Evolutionary conservation across 1,139 yeast species (phyloP), one percentile per base, ranked within the genome.

Genomic region (Spathaspora jeffriesii): DNA sequence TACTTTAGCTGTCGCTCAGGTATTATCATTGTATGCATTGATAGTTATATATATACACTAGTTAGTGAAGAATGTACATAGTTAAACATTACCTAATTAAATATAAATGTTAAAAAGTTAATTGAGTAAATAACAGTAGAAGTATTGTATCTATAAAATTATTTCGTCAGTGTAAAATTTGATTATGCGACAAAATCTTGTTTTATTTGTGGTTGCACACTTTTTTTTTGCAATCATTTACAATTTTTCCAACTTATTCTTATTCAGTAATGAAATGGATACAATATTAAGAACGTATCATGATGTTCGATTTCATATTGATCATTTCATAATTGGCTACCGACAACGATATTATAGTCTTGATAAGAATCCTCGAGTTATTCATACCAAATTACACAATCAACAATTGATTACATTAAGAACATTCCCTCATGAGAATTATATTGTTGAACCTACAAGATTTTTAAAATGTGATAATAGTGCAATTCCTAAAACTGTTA

Each of bases 281-380:
- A 15, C 38, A 34, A 10, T 34, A 5, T 4, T 34, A 18, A 17
- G 38, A 38, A 38, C 48, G n/a, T 49, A 44, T 43, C 66, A 59
- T 46, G 60, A 62, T 25, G 45, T 62, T 13, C 59, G 64, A 45
- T 67, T 61, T 52, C 60, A 62, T 40, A 51, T 65, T 22, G 64
- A 62, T 45, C 71, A 70, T 48, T 57, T 65, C 14, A 61, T 63
- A 43, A 66, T 76, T 21, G 72, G 70, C 43, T 67, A 69, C 45
- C 65, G 69, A 44, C 76, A 72, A 45, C 67, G 67, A 54, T 75
- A 71, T 63, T 77, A 78, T 57, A 72, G 69, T 56, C 60, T 65
- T 30, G 59, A 67, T 34, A 61, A 60, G 23, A 68, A 71, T 49
- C 75, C 76, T 1, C 56, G 68, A 21, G 67, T 78, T 4, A 65